Base-by-base conservation (phyloP, 1,139 yeast genomes). In the Scheffersomyces segobiensis region DNA sequence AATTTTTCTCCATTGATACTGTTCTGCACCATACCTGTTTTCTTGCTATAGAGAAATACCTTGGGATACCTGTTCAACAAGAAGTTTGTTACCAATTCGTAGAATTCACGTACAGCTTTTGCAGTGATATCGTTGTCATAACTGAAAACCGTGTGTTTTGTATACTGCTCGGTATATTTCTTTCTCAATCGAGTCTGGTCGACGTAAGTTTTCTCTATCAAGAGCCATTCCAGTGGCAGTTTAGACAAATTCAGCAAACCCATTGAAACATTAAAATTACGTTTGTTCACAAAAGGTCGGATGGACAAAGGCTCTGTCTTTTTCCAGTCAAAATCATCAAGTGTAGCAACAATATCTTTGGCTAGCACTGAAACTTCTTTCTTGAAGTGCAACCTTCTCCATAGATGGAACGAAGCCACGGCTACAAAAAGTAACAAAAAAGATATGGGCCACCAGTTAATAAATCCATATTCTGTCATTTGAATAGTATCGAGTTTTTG, bases 221-320 rank as follows among this genome's bases (percentile, higher is more conserved):
- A 68, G 17, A 79, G 66, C 77, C 81, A 77, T 19, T 76, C 76
- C 55, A 76, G 72, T 0, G 79, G 77, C 0, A 71, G 63, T 12
- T 68, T 59, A 6, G 72, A 62, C 39, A 79, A 59, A 56, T 76
- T 76, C 47, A 68, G 68, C 42, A 79, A 69, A 1, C 74, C 80
- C 79, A 79, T 74, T n/a, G 75, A 71, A 3, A 78, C 76, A 51
- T 74, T 75, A 62, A 76, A 76, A 64, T 74, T 74, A 50, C 66
- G 70, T 56, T 78, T 78, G 49, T 64, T 61, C 19, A 55, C 62
- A 49, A 63, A 63, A 0, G 67, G 67, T 17, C 68, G 54, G 2
- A 63, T 55, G n/a, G 60, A 55, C 5, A 59, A 56, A 1, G 68
- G 68, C 4, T 53, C 32, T n/a, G 60, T 51, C 0, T 49, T 20